phyloP scores from a whole-genome alignment of 768 basidiomycete species.

The Coprinopsis cinerea region DNA sequence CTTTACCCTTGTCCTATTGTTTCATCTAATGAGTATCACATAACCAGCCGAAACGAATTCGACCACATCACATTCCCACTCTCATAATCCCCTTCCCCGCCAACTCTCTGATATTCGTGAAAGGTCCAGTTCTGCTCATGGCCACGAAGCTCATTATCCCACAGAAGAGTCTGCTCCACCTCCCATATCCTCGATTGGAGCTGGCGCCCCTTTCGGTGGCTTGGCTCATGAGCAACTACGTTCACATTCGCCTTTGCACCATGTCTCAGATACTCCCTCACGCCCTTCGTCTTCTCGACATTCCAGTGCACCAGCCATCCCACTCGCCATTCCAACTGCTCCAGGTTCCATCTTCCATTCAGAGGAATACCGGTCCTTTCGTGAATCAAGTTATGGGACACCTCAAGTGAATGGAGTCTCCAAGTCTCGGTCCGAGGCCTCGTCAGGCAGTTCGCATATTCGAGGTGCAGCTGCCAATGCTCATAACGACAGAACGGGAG shows the following conservation, averaged over 20 bases:
- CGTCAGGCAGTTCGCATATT: background rate
- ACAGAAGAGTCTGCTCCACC: too few relatives aligned
- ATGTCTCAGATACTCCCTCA: too few relatives aligned
- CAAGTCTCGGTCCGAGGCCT: background rate
- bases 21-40: background rate
- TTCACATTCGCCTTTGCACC: too few relatives aligned
- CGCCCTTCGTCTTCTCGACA: background rate
- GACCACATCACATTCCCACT: background rate
- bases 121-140: background rate
- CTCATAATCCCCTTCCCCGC: background rate
- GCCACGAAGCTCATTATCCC: too few relatives aligned
- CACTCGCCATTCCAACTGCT: background rate
- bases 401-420: background rate
- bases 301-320: background rate
- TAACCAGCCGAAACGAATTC: background rate
- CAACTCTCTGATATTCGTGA: background rate
- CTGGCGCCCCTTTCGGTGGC: too few relatives aligned
- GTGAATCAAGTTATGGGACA: background rate
- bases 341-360: slow-evolving; percentile 6
- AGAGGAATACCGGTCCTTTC: background rate
- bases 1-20: background rate
- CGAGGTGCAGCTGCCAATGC: too few relatives aligned
- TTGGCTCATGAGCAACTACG: too few relatives aligned
- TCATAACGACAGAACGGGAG: too few relatives aligned
- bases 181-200: too few relatives aligned